A percentile compares a stretch with the other conserved stretches of the same genome.
Conservation (phyloP, 768 basidiomycete species). For the Leccinum disarticulatum region DNA sequence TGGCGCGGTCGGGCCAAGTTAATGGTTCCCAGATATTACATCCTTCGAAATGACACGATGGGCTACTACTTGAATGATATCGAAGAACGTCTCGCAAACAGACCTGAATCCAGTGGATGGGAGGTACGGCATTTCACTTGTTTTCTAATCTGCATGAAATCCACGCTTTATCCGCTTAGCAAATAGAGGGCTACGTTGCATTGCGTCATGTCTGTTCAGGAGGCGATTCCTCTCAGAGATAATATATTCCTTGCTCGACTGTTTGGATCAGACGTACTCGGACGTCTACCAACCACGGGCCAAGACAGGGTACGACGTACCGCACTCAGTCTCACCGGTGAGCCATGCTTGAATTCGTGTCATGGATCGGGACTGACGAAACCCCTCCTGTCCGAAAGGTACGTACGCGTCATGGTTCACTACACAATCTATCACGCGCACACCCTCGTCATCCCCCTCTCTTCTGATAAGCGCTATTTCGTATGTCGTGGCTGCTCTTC, state of each 20-base stretch:
- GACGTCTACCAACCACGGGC: constrained; percentile 62
- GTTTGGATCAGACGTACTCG: constrained; percentile 73
- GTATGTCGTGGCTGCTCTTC: constrained; percentile 70
- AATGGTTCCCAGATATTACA: constrained; percentile 64
- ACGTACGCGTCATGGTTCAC: constrained; percentile 82
- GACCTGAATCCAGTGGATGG: constrained; percentile 57
- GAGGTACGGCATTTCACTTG: constrained; percentile 51
- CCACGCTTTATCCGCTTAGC: constrained; percentile 42
- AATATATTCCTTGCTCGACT: constrained; percentile 57
- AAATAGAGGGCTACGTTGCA: constrained; percentile 84
- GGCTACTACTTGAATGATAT: constrained; percentile 65
- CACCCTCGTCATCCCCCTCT: constrained; percentile 34
- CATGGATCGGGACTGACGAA: background rate
- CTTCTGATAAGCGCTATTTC: constrained; percentile 64
- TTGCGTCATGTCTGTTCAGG: constrained; percentile 83
- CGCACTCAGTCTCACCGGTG: constrained; percentile 73
- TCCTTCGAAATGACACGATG: constrained; percentile 83
- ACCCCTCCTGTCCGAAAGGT: constrained; percentile 38
- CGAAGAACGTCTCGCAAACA: constrained; percentile 48
- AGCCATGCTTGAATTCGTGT: constrained; percentile 16
- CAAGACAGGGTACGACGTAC: constrained; percentile 71
- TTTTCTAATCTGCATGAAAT: background rate
- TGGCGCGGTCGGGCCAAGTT: constrained; percentile 2
- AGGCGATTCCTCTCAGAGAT: constrained; percentile 69
- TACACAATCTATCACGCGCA: constrained; percentile 38